phyloP scores from a whole-genome alignment of 2,329 filamentous ascomycete species.

The Fusarium lyarnte region DNA sequence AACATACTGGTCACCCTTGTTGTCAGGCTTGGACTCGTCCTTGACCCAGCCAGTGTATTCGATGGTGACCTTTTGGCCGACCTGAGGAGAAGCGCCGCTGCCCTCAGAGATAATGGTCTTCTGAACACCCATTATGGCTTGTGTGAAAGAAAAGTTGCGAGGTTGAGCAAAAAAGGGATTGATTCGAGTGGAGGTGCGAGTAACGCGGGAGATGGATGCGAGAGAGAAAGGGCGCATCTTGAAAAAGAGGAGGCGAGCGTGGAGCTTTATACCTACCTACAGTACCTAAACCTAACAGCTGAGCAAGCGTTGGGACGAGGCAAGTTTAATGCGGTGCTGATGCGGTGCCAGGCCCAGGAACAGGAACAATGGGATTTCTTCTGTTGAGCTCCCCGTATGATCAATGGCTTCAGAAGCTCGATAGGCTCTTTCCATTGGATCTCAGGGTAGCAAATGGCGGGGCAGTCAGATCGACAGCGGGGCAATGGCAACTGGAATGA shows the following conservation, averaged over 20 bases:
- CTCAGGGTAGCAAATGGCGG: constrained; percentile 37
- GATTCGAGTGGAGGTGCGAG: constrained; percentile 29
- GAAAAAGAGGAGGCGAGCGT: constrained; percentile 22
- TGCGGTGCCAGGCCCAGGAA: constrained; percentile 14
- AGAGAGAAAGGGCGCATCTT: constrained; percentile 34
- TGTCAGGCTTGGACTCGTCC: constrained; percentile 67
- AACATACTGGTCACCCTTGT: constrained; percentile 79
- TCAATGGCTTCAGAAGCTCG: constrained; percentile 35
- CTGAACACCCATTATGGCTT: constrained; percentile 73
- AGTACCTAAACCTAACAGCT: constrained; percentile 11
- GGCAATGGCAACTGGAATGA: constrained; percentile 38
- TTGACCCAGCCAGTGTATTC: constrained; percentile 92
- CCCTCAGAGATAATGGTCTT: constrained; percentile 73
- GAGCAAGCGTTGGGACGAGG: background rate
- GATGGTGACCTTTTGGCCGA: constrained; percentile 81
- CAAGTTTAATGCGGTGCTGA: constrained; percentile 19
- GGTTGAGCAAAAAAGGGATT: constrained; percentile 31
- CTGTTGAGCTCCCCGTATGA: constrained; percentile 35
- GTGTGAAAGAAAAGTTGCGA: constrained; percentile 34
- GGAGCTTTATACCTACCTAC: constrained; percentile 30
- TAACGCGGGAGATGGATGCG: constrained; percentile 32
- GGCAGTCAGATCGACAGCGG: constrained; percentile 45
- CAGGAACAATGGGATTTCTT: constrained; percentile 24
- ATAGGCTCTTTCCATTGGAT: constrained; percentile 36
- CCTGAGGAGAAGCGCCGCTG: constrained; percentile 66